These are phyloP conservation scores for Pyrenula aspistea DNA, from an alignment of 495 filamentous ascomycete species.

Conservation along the genomic window DNA sequence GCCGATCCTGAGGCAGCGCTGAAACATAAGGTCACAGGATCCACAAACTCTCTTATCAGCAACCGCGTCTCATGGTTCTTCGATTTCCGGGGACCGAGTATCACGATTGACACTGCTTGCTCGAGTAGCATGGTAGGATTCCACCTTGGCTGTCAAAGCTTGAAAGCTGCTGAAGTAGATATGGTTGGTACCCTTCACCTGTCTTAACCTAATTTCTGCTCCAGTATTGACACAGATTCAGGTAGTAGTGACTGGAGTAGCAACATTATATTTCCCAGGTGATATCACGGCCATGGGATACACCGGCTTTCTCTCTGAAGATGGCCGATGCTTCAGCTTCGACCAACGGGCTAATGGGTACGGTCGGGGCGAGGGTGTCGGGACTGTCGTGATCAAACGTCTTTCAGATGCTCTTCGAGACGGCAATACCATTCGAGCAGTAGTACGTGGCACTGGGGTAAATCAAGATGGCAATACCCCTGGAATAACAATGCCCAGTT, in stretches of 20 bases:
- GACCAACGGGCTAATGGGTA: constrained; percentile 28
- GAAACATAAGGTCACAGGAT: constrained; percentile 22
- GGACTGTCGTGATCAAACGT: constrained; percentile 26
- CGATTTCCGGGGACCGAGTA: constrained; percentile 32
- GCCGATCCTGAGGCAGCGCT: constrained; percentile 10
- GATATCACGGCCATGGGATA: constrained; percentile 5
- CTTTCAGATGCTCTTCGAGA: constrained; percentile 22
- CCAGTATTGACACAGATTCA: constrained; percentile 21
- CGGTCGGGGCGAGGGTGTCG: constrained; percentile 31
- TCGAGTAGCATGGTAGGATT: constrained; percentile 29
- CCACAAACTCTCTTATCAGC: constrained; percentile 19
- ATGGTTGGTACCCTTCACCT: constrained; percentile 28
- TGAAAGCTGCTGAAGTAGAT: constrained; percentile 23
- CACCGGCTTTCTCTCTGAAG: constrained; percentile 12
- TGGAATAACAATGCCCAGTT: constrained; percentile 47
- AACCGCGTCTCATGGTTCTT: constrained; percentile 37
- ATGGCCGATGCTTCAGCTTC: constrained; percentile 17
- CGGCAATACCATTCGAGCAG: constrained; percentile 26
- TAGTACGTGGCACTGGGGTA: constrained; percentile 25
- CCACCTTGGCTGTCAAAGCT: constrained; percentile 25
- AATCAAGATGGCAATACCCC: constrained; percentile 35
- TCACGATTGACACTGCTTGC: constrained; percentile 39
- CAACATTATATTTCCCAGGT: constrained; percentile 8
- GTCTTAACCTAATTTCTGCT: constrained; percentile 18
- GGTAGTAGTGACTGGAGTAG: neutral